Conservation (phyloP, 257 asterid species). For the Nicotiana sylvestris region DNA sequence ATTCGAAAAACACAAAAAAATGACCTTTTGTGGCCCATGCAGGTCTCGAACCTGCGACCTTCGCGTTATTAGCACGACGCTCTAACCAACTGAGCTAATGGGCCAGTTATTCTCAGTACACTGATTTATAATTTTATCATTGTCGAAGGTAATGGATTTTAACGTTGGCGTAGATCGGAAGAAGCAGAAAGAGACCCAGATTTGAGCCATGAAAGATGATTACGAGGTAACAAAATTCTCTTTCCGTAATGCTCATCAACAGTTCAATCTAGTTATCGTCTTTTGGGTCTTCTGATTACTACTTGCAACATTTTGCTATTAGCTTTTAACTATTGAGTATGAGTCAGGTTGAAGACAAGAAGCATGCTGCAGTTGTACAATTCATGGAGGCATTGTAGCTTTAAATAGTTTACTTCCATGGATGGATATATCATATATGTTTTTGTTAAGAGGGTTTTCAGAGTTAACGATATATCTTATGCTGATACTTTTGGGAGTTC, state of each 20-base stretch:
- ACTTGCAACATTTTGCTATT: neutral
- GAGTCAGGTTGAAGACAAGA: too few relatives aligned
- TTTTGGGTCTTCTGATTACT: neutral
- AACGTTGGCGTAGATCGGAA: neutral
- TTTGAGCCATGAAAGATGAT: slow-evolving; percentile 29
- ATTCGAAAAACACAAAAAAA: neutral
- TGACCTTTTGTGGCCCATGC: slow-evolving; percentile 14
- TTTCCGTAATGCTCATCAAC: neutral
- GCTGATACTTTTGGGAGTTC: too few relatives aligned
- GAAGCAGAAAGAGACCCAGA: neutral
- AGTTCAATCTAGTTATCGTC: neutral
- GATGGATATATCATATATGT: too few relatives aligned
- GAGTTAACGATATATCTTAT: too few relatives aligned
- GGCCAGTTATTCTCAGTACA: neutral
- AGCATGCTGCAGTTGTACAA: too few relatives aligned
- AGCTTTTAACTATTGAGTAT: too few relatives aligned
- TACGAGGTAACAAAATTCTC: slow-evolving; percentile 19
- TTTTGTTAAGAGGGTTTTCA: too few relatives aligned
- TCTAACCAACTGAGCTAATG: slow-evolving; percentile 30
- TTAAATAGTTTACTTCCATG: too few relatives aligned
- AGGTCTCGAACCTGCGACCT: slow-evolving; percentile 40
- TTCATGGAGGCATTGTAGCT: too few relatives aligned
- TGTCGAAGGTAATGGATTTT: too few relatives aligned
- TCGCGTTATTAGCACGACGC: slow-evolving; percentile 33
- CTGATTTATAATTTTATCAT: neutral